phyloP scores from a whole-genome alignment of 2,329 filamentous ascomycete genomes.

The Pseudogymnoascus sp. region DNA sequence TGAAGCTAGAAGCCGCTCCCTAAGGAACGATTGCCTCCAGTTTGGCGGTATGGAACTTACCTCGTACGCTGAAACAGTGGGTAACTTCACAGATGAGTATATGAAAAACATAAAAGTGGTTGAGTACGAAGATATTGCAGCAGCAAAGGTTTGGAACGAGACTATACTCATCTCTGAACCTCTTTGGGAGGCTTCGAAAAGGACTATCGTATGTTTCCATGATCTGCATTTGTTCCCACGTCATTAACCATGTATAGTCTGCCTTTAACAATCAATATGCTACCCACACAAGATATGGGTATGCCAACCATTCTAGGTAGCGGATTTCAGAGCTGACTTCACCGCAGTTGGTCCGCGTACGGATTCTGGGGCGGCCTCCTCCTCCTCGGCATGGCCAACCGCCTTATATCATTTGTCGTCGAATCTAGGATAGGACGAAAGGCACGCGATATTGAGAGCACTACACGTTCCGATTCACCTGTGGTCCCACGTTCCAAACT shows the following conservation, averaged over 20 bases:
- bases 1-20: not conserved
- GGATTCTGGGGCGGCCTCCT: constrained; percentile 7
- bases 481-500: not conserved
- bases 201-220: constrained; percentile 1
- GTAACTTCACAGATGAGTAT: constrained; percentile 7
- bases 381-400: not conserved
- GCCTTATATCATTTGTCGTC: not conserved
- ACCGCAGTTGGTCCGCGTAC: not conserved
- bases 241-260: not conserved
- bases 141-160: not conserved
- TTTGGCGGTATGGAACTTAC: not conserved
- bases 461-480: not conserved
- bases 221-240: not conserved
- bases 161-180: not conserved
- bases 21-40: not conserved
- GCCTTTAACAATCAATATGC: constrained; percentile 6
- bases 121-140: not conserved
- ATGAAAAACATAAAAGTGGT: constrained; percentile 4
- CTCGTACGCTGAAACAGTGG: not conserved
- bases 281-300: constrained; percentile 5
- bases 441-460: not conserved
- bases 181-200: not conserved
- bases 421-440: not conserved
- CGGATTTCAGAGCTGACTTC: not conserved
- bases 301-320: not conserved